These are phyloP conservation scores for Cryomyces antarcticus DNA, from an alignment of 495 filamentous ascomycete species.

Conservation along the genomic window DNA sequence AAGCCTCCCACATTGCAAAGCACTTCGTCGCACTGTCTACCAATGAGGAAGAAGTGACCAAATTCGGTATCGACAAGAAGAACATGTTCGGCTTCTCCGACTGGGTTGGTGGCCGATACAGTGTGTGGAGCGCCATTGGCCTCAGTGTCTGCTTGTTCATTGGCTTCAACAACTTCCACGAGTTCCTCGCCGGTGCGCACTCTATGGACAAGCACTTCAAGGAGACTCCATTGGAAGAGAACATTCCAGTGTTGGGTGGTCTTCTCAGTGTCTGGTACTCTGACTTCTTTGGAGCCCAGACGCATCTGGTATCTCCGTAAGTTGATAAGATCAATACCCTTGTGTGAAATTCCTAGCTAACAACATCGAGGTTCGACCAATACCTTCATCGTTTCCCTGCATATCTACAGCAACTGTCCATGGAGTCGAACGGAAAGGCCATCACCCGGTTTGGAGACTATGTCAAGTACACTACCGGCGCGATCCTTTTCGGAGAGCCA, in stretches of 20 bases:
- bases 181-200: slow-evolving; percentile 88
- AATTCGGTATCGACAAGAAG: slow-evolving; percentile 91
- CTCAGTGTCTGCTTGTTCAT: slow-evolving; percentile 86
- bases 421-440: slow-evolving; percentile 99
- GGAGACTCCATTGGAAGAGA: slow-evolving; percentile 72
- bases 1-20: slow-evolving; percentile 64
- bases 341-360: background rate
- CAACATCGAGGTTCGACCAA: slow-evolving; percentile 23
- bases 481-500: slow-evolving; percentile 91
- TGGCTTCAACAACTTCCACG: slow-evolving; percentile 89
- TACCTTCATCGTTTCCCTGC: slow-evolving; percentile 97
- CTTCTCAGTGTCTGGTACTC: slow-evolving; percentile 95
- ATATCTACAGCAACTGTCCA: slow-evolving; percentile 95
- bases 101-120: slow-evolving; percentile 97
- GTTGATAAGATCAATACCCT: slow-evolving; percentile 8
- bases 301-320: slow-evolving; percentile 81
- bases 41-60: slow-evolving; percentile 83
- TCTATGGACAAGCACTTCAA: slow-evolving; percentile 98
- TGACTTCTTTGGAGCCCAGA: slow-evolving; percentile 95
- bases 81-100: slow-evolving; percentile 99
- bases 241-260: slow-evolving; percentile 84
- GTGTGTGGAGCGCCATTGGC: slow-evolving; percentile 96
- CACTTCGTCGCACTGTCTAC: slow-evolving; percentile 98
- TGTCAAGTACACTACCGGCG: slow-evolving; percentile 90
- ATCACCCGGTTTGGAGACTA: slow-evolving; percentile 79